These are phyloP conservation scores for Anthracocystis walkeri DNA, from an alignment of 1,284 basidiomycete species.

Conservation along the genomic window DNA sequence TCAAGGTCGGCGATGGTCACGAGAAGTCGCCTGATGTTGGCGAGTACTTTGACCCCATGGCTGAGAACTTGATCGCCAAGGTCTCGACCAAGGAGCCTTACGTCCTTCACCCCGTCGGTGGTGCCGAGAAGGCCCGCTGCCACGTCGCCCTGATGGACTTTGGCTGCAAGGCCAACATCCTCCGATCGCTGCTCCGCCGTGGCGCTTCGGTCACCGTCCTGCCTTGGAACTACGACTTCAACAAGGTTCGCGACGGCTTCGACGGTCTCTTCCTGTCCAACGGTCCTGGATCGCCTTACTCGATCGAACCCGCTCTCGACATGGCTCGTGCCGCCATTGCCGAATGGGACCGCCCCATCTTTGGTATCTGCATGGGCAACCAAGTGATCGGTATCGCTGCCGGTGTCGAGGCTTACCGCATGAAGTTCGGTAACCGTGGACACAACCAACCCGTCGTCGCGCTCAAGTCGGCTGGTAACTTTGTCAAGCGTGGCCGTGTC, in stretches of 20 bases:
- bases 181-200: conserved; percentile 89
- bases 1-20: conserved; percentile 84
- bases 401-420: conserved; percentile 93
- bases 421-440: conserved; percentile 98
- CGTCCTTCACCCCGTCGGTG: conserved; percentile 85
- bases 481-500: conserved; percentile 92
- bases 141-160: conserved; percentile 97
- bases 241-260: conserved; percentile 84
- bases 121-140: conserved; percentile 72
- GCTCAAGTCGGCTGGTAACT: conserved; percentile 82
- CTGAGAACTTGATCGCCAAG: conserved; percentile 91
- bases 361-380: conserved; percentile 94
- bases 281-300: conserved; percentile 92
- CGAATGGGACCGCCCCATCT: conserved; percentile 92
- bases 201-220: conserved; percentile 92
- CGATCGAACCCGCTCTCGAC: conserved; percentile 86
- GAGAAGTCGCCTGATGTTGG: conserved; percentile 72
- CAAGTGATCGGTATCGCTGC: conserved; percentile 92
- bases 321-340: conserved; percentile 80
- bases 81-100: conserved; percentile 89
- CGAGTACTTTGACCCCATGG: conserved; percentile 83
- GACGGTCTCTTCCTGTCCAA: conserved; percentile 97
- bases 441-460: conserved; percentile 99
- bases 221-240: conserved; percentile 98
- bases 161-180: conserved; percentile 96